These are phyloP conservation scores for Solanum chacoense DNA, from an alignment of 305 asterid genomes.

Conservation along the genomic window DNA sequence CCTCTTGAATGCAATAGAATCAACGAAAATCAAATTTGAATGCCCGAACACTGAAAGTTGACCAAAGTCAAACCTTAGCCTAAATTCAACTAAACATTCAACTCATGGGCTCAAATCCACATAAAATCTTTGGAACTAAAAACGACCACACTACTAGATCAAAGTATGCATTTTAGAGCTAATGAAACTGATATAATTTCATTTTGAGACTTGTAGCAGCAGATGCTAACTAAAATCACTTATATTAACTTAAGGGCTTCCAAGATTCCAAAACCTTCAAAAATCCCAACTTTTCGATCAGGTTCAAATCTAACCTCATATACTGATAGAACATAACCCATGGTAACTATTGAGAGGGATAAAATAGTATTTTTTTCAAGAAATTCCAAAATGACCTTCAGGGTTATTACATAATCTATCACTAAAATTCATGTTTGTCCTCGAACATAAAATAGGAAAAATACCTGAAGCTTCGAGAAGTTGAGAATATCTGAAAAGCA, in stretches of 20 bases:
- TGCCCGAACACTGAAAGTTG: background rate
- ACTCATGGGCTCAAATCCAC: background rate
- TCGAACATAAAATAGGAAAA: background rate
- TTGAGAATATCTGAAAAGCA: background rate
- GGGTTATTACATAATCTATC: background rate
- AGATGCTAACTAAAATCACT: background rate
- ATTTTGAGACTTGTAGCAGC: background rate
- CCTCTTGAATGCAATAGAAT: background rate
- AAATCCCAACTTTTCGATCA: background rate
- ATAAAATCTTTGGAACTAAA: background rate
- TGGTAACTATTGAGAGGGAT: background rate
- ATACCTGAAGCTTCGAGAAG: background rate
- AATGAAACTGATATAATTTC: background rate
- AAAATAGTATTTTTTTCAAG: background rate
- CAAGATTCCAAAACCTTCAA: background rate
- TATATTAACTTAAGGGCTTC: background rate
- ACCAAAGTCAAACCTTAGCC: background rate
- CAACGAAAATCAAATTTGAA: background rate
- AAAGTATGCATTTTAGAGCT: background rate
- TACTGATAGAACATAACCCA: background rate
- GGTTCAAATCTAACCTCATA: background rate
- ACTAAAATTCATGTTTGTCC: background rate
- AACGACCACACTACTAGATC: background rate
- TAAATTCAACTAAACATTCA: background rate
- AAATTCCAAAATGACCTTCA: background rate